phyloP scores from a whole-genome alignment of 2,329 filamentous ascomycete species.

The Colletotrichum sp. region DNA sequence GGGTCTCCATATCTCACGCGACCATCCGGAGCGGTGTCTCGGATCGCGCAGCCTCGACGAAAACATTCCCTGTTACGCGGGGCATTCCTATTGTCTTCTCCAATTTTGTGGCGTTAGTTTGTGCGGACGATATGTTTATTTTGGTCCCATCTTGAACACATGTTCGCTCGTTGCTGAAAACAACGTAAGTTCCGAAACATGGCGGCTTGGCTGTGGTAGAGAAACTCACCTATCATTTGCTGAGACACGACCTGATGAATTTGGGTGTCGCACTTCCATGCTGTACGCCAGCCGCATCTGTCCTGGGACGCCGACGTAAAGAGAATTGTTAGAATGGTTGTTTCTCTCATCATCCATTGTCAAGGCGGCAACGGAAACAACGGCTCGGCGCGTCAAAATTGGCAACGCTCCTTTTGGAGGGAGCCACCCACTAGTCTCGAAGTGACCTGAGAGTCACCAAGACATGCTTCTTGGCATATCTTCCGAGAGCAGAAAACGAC shows the following conservation, averaged over 20 bases:
- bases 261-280: neutral
- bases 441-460: neutral
- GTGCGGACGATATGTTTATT: neutral
- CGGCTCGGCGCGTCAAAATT: neutral
- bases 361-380: neutral
- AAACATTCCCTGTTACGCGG: neutral
- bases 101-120: neutral
- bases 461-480: neutral
- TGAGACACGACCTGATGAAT: neutral
- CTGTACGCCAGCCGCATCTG: neutral
- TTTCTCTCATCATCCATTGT: neutral
- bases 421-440: neutral
- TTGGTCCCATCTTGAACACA: neutral
- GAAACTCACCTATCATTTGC: neutral
- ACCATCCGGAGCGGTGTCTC: neutral
- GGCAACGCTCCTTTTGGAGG: neutral
- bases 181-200: neutral
- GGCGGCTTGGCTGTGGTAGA: neutral
- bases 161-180: neutral
- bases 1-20: neutral
- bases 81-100: neutral
- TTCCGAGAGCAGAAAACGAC: neutral
- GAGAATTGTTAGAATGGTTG: neutral
- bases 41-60: neutral
- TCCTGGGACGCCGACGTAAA: rapidly evolving